These are phyloP conservation scores for Aschersonia sp. DNA, from an alignment of 2,329 filamentous ascomycete genomes.

Conservation along the genomic window DNA sequence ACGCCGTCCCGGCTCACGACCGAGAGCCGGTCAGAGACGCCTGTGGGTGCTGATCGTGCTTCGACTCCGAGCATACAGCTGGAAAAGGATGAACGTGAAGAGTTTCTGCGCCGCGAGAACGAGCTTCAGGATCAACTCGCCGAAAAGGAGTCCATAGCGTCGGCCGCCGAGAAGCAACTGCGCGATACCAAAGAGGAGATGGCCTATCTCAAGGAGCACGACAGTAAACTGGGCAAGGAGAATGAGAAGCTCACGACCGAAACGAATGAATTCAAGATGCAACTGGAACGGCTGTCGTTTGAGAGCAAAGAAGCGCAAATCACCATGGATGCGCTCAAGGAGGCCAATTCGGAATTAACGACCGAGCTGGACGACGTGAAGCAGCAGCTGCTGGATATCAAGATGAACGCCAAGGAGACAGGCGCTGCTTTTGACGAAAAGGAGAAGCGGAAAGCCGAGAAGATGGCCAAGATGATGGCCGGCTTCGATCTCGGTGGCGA, in stretches of 20 bases:
- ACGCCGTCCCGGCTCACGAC: conserved; percentile 34
- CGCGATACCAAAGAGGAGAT: conserved; percentile 80
- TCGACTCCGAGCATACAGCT: conserved; percentile 77
- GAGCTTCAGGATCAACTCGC: conserved; percentile 93
- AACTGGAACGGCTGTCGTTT: conserved; percentile 86
- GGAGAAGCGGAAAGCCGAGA: conserved; percentile 96
- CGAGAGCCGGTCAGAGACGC: conserved; percentile 49
- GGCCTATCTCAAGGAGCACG: conserved; percentile 69
- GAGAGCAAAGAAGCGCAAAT: conserved; percentile 95
- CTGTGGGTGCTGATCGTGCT: conserved; percentile 60
- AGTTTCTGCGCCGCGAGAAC: conserved; percentile 88
- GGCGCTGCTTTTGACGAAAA: conserved; percentile 86
- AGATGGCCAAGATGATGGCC: conserved; percentile 99
- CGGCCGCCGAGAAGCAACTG: conserved; percentile 64
- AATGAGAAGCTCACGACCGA: conserved; percentile 79
- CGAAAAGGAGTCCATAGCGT: conserved; percentile 76
- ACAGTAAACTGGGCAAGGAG: conserved; percentile 69
- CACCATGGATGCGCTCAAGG: conserved; percentile 94
- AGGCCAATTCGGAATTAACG: conserved; percentile 87
- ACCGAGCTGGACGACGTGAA: conserved; percentile 87
- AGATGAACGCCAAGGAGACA: conserved; percentile 92
- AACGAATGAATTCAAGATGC: conserved; percentile 90
- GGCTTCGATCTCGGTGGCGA: conserved; percentile 90
- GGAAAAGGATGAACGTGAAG: conserved; percentile 93
- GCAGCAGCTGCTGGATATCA: conserved; percentile 86